Base-by-base conservation (phyloP, 306 rosid species). In the Neltuma alba region DNA sequence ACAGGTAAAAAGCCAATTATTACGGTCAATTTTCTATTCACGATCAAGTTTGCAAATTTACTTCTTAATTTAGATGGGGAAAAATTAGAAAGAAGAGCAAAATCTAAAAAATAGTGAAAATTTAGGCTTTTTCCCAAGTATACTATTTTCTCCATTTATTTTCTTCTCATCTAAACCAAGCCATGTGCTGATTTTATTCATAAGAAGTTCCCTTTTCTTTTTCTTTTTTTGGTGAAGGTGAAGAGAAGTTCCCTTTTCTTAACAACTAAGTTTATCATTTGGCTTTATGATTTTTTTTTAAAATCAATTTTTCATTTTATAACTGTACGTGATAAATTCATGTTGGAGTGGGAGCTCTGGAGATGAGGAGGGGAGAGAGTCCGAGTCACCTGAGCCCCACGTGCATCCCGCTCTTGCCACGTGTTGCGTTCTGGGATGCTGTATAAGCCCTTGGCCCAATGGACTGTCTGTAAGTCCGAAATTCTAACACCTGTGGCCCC, bases 401-500 rank as follows among this genome's bases (percentile, higher is more conserved):
- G 50, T 66, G 72, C 72, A 38, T 66, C 50, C 72, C 50, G 5
- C 72, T 37, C 0, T 40, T 38, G 20, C 73, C 73, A 68, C 73
- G 73, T 68, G 73, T 68, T 54, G 21, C 5, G 9, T 68, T 14
- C 2, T 25, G 16, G 47, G 47, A n/a, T 9, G 71, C 70, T 21
- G 70, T 16, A 36, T 6, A 13, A 6, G 31, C 33, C 0, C n/a
- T 33, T 33, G 44, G 31, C 64, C 54, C 62, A 31, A 72, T 48
- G 31, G n/a, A 31, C 62, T 6, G 31, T 25, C 62, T 23, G 62
- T 16, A 45, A 47, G 21, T 27, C 61, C 52, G 33, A 0, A 42
- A 11, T 45, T 7, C 20, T 7, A 41, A 40, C 73, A 68, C 73
- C 54, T 66, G 72, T 66, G 48, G 50, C 50, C 66, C 66, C 20